Evolutionary conservation across 1,139 yeast genomes (phyloP), one percentile per base, ranked within the genome.

Genomic region (Yamadazyma aaseri): DNA sequence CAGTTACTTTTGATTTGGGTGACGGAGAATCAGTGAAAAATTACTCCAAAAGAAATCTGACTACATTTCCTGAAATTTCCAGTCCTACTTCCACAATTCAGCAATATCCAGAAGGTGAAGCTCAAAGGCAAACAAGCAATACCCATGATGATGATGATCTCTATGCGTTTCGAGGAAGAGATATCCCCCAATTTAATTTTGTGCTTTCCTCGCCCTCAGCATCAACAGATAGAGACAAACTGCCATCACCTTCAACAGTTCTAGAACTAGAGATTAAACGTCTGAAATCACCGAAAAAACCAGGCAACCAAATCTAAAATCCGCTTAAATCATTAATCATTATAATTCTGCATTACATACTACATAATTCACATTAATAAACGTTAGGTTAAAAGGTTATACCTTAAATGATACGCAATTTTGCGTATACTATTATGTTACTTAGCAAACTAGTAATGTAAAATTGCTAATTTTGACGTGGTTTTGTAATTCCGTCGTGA

Each of bases 401-500:
- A 7, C 10, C 21, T 20, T n/a, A n/a, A n/a, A n/a, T n/a, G n/a
- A n/a, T n/a, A n/a, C n/a, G n/a, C n/a, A n/a, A n/a, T n/a, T n/a
- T n/a, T n/a, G n/a, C n/a, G n/a, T n/a, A n/a, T n/a, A n/a, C n/a
- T n/a, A n/a, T n/a, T n/a, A n/a, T n/a, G n/a, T n/a, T n/a, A n/a
- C n/a, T n/a, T n/a, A n/a, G n/a, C n/a, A n/a, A n/a, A n/a, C n/a
- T n/a, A n/a, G n/a, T n/a, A n/a, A n/a, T n/a, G n/a, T n/a, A n/a
- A n/a, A n/a, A n/a, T n/a, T n/a, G n/a, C 33, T 47, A 76, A 46
- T 75, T 75, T 47, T 71, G 71, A 26, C 76, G 59, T 3, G 89
- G 89, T 50, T 71, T 74, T 7, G 70, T 73, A 12, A 81, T 61
- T 1, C 86, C 89, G 41, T 73, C 73, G 49, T 80, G 74, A 24